A percentile compares a stretch with the other conserved stretches of the same genome.
phyloP scores from a whole-genome alignment of 192 early-diverging fungal genomes.

The Coemansia guatemalensis region DNA sequence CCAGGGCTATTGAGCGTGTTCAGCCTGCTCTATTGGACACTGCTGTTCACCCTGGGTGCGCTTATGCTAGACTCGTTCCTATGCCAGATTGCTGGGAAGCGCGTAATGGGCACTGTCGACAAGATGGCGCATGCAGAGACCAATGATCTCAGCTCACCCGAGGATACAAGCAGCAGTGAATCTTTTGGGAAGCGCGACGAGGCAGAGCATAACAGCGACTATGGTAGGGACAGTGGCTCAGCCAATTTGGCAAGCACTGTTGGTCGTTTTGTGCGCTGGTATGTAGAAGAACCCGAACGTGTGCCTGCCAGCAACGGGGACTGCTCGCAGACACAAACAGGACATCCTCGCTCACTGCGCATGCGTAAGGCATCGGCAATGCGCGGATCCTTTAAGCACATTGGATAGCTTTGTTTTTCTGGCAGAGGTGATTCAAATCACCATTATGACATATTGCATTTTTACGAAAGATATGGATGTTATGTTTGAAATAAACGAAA shows the following conservation, averaged over 20 bases:
- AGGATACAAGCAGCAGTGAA: not conserved
- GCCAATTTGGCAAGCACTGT: constrained; percentile 21
- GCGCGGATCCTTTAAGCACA: constrained; percentile 34
- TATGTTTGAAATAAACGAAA: no score
- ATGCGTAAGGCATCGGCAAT: constrained; percentile 20
- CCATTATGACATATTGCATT: not conserved
- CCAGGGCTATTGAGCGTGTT: constrained; percentile 38
- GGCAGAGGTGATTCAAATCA: not conserved
- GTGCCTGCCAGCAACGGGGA: not conserved
- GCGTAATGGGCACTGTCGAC: constrained; percentile 52
- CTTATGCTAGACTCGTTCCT: constrained; percentile 56
- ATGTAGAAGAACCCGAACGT: constrained; percentile 35
- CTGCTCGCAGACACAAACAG: not conserved
- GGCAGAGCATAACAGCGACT: not conserved
- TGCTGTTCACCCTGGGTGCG: constrained; percentile 52
- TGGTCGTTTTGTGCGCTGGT: constrained; percentile 50
- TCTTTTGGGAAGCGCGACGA: not conserved
- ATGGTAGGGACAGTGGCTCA: not conserved
- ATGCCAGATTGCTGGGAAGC: constrained; percentile 52
- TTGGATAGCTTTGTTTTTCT: constrained; percentile 8
- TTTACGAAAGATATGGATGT: not conserved
- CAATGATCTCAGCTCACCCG: not conserved
- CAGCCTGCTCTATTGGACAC: constrained; percentile 51
- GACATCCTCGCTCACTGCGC: constrained; percentile 5
- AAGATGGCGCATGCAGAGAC: constrained; percentile 30